Conservation (phyloP, 345 rosid species). For the Citrus hindsii region DNA sequence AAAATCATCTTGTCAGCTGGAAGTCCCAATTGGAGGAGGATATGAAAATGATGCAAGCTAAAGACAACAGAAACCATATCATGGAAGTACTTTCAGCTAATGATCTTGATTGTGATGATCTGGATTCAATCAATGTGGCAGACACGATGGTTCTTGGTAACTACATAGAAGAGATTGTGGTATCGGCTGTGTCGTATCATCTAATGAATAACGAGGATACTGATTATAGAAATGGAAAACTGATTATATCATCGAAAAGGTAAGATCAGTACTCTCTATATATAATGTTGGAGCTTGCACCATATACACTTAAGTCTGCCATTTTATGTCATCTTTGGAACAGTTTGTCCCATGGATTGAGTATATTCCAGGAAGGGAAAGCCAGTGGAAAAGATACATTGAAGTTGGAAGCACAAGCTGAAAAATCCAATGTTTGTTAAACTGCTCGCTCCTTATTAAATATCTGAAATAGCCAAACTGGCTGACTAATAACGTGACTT, state of each 20-base stretch:
- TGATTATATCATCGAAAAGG: conserved; percentile 79
- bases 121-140: conserved; percentile 58
- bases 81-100: conserved; percentile 86
- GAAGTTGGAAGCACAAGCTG: conserved; percentile 53
- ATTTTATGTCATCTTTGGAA: conserved; percentile 4
- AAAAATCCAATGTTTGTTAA: conserved; percentile 35
- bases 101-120: conserved; percentile 87
- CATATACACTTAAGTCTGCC: background rate
- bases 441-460: background rate
- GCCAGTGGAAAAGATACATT: conserved; percentile 36
- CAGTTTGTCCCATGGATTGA: conserved; percentile 90
- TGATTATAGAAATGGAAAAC: conserved; percentile 83
- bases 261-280: conserved; percentile 7
- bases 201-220: conserved; percentile 77
- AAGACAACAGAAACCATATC: conserved; percentile 85
- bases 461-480: background rate
- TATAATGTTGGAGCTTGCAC: background rate
- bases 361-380: conserved; percentile 73
- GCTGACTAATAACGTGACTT: background rate
- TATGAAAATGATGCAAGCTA: conserved; percentile 91
- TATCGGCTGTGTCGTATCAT: conserved; percentile 87
- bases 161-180: conserved; percentile 86
- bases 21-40: conserved; percentile 88
- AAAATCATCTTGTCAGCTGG: conserved; percentile 80
- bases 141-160: conserved; percentile 72